Evolutionary conservation across 805 yeast species (phyloP), one percentile per base, ranked within the genome.

Genomic region (Cyberlindnera mycetangii): DNA sequence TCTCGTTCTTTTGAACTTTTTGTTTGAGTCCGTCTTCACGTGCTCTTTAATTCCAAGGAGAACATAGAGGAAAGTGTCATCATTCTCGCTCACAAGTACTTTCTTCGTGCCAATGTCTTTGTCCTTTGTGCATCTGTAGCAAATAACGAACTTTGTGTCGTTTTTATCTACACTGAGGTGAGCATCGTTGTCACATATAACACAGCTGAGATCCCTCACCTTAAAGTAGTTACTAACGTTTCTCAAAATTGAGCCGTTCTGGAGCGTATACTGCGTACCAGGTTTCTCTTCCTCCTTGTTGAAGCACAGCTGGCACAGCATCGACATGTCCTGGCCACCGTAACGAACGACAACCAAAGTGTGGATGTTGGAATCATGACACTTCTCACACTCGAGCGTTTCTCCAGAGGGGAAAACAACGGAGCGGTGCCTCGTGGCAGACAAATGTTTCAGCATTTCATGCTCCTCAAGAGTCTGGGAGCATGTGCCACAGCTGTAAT

Each of bases 231-330:
- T 74, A 4, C 65, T 66, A 57, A 78, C 64, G 53, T 68, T 75
- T 45, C 61, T 63, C 51, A 79, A 67, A n/a, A 79, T 60, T 0
- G 83, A 71, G 4, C 85, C 85, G 52, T 79, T 79, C 2, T 72
- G 64, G 4, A 78, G 53, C 2, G 79, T 63, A 50, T 79, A 78
- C 39, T 71, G 72, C 1, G 79, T 73, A 2, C 75, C 65, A 0
- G 81, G 74, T 37, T 66, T 69, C 12, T 71, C 77, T 15, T 52
- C 53, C 22, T 67, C 71, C 48, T 73, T 75, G 27, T 51, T 54
- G 17, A 70, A 60, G 56, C 85, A 79, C 5, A 48, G 37, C 25
- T 63, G 65, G 54, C 85, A 79, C 17, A 76, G 57, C 47, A 78
- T 58, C 0, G 71, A 59, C 71, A 79, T 73, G 52, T 78, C 83